A percentile compares a stretch with the other conserved stretches of the same genome.
phyloP scores from a whole-genome alignment of 148 eudicot species.

The Vaccinium corymbosum region DNA sequence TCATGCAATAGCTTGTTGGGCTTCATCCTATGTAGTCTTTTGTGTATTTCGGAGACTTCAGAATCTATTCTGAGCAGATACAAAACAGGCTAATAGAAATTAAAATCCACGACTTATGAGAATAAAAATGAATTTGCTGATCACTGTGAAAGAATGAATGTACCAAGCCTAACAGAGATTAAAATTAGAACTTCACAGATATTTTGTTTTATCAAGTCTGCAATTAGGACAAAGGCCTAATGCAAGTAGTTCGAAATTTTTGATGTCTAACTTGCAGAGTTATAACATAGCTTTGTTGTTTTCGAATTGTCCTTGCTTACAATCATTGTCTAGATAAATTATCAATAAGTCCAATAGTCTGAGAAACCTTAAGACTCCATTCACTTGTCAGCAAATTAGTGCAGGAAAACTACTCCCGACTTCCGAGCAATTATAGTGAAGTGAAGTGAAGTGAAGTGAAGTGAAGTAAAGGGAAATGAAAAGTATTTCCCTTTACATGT shows the following conservation, averaged over 20 bases:
- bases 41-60: conserved; percentile 47
- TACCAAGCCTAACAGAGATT: neutral
- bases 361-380: neutral
- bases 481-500: too few species aligned
- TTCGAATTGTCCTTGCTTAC: neutral
- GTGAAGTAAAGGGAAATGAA: too few species aligned
- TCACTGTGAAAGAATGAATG: neutral
- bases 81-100: conserved; percentile 23
- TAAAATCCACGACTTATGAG: conserved; percentile 11
- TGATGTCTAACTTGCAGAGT: neutral
- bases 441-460: too few species aligned
- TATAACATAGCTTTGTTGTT: neutral
- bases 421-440: too few species aligned
- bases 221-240: neutral
- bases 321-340: neutral
- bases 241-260: neutral
- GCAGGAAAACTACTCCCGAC: too few species aligned
- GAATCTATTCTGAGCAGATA: conserved; percentile 68
- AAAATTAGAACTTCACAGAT: neutral
- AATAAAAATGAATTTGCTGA: neutral
- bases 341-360: neutral
- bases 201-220: neutral
- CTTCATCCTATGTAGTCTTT: conserved; percentile 32
- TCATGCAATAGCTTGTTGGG: conserved; percentile 16
- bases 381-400: too few species aligned